Base-by-base conservation (phyloP, 164 flowering plant species). In the Vitis riparia region DNA sequence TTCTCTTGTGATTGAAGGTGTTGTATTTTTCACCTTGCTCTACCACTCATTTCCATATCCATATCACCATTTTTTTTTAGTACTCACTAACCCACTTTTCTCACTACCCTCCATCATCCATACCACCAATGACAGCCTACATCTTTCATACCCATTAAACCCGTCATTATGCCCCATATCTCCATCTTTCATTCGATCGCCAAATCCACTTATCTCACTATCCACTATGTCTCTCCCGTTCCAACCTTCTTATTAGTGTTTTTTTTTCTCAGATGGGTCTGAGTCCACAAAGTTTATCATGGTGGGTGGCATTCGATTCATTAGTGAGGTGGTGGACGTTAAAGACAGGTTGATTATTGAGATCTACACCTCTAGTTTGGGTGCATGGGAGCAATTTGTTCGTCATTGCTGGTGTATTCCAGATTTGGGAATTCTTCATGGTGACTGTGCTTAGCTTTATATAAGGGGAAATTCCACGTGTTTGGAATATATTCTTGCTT, bases 331-430 rank as follows among this genome's bases (percentile, higher is more conserved):
- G 27, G 91, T 87, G 27, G 93, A 87, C 61, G 83, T 86, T 47
- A 87, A 88, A 73, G 91, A 86, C 59, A 52, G 83, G 16, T 68
- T 84, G 70, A 87, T 85, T 11, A 89, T 84, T 10, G 89, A 89
- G 73, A 86, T 89, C 11, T 86, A 88, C 67, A 80, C 88, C 59
- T 86, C 88, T 2, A 2, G 9, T 11, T 49, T 19, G 1, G 75
- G 79, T 60, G 76, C 74, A 2, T 89, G 94, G 94, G 87, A 85
- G 55, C 79, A 17, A 17, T 82, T 11, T 82, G 86, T 55, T 84
- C 89, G 14, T 86, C 88, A 2, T 57, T 86, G 16, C 91, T 90
- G 0, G 70, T 77, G 1, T 85, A 83, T 73, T 86, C 86, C 71
- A 51, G 82, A 5, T 76, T 77, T 4, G 88, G 86, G 3, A 78